Evolutionary conservation across 495 filamentous ascomycete species (phyloP), one percentile per base, ranked within the genome.

Genomic region (Pyrenula aspistea): DNA sequence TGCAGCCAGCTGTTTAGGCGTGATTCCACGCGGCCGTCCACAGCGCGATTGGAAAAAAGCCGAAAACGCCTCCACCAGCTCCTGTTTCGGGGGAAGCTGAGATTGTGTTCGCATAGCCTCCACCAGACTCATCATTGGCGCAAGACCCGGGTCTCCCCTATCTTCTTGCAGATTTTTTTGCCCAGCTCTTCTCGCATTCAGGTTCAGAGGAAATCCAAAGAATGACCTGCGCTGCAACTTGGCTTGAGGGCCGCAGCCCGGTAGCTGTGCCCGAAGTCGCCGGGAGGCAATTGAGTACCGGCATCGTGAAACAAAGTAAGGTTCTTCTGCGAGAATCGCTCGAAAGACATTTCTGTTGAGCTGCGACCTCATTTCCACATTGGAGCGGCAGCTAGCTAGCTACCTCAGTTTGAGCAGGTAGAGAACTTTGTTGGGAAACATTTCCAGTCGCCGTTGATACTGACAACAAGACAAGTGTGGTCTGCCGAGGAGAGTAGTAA

Each of bases 311-410:
- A 72, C 78, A 49, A 65, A 69, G 62, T 84, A 68, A 56, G 82
- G 79, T 64, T 84, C 76, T 68, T 82, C 83, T 63, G 82, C 75
- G 58, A 88, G 74, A 55, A 92, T 76, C 61, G 81, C 79, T 56
- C 80, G 79, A 66, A 91, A 87, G 60, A 89, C 83, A 67, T 78
- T 71, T 69, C 85, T 80, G 53, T 88, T 84, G 61, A 95, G 79
- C 65, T 89, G 86, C 68, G 89, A 91, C 65, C 85, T 87, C 90
- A 94, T 94, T 68, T 63, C 69, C 15, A 42, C 31, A 42, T 42
- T 42, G 15, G 31, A 4, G 8, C 15, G 31, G 4, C 31, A 42
- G 8, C 31, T 42, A 15, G 31, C 31, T 42, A 15, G n/a, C n/a
- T n/a, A n/a, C n/a, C n/a, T n/a, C n/a, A n/a, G n/a, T n/a, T n/a